A percentile compares a stretch with the other conserved stretches of the same genome.
Evolutionary conservation across 2,329 filamentous ascomycete genomes (phyloP).

Genomic region (Sporothrix brunneoviolacea): DNA sequence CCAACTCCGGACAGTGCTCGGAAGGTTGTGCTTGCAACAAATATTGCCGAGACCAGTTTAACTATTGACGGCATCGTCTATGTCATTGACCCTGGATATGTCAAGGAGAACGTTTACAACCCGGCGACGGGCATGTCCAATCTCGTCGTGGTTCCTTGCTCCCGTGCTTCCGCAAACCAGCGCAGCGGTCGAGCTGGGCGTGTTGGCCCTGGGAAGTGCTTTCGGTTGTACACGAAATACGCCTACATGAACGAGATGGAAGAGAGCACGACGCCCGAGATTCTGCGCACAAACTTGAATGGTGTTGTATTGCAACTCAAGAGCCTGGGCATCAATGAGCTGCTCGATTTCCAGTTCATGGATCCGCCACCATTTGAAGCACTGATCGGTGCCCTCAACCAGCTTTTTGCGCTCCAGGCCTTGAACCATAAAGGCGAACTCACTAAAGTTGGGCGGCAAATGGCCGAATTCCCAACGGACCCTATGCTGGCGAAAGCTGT

Average conservation of each 20-base stretch:
- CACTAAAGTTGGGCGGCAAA: constrained; percentile 84
- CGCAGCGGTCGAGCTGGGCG: constrained; percentile 87
- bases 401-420: constrained; percentile 83
- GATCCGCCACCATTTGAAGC: constrained; percentile 86
- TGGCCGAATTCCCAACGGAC: constrained; percentile 66
- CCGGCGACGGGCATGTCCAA: constrained; percentile 88
- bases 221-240: constrained; percentile 87
- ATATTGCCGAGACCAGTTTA: constrained; percentile 92
- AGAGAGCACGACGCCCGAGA: constrained; percentile 85
- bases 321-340: constrained; percentile 82
- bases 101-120: constrained; percentile 93
- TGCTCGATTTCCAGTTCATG: constrained; percentile 94
- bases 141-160: constrained; percentile 84
- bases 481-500: constrained; percentile 88
- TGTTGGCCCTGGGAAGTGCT: constrained; percentile 87
- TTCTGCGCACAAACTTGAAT: constrained; percentile 83
- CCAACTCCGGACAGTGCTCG: constrained; percentile 77
- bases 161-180: constrained; percentile 86
- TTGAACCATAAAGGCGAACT: constrained; percentile 83
- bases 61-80: constrained; percentile 96
- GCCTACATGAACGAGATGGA: constrained; percentile 93
- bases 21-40: constrained; percentile 91
- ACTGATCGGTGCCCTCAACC: constrained; percentile 80
- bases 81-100: constrained; percentile 91
- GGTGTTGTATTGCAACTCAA: constrained; percentile 80